Conservation (phyloP, 2,329 filamentous ascomycete species). For the Malbranchea zuffiana region DNA sequence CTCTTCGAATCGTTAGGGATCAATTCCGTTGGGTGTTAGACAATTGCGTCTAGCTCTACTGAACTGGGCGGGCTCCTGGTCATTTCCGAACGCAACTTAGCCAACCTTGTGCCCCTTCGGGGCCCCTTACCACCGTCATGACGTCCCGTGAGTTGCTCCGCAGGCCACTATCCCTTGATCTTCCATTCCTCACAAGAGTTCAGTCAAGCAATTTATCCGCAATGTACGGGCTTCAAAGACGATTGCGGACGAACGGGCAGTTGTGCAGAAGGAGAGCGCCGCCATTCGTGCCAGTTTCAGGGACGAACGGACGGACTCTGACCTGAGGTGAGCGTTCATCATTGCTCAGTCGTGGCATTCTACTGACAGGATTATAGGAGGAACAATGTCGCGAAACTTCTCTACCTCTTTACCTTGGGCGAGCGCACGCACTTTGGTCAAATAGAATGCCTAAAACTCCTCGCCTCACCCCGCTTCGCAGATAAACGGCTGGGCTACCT, state of each 20-base stretch:
- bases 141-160: conserved; percentile 43
- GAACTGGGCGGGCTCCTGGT: no score
- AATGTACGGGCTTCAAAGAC: conserved; percentile 98
- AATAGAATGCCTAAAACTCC: conserved; percentile 96
- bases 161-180: conserved; percentile 7
- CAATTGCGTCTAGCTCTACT: no score
- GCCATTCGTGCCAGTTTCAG: conserved; percentile 95
- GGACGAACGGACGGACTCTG: conserved; percentile 88
- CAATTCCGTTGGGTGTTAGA: no score
- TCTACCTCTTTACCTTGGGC: conserved; percentile 95
- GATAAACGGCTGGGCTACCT: conserved; percentile 94
- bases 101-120: conserved; percentile 27
- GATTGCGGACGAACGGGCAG: conserved; percentile 94
- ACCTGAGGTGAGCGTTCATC: conserved; percentile 57
- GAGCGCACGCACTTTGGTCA: conserved; percentile 98
- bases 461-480: conserved; percentile 92
- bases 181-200: conserved; percentile 20
- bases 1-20: no score
- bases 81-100: no score
- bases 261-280: conserved; percentile 98
- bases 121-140: conserved; percentile 45
- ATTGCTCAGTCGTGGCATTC: not conserved
- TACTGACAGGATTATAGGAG: conserved; percentile 46
- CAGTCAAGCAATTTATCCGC: conserved; percentile 99
- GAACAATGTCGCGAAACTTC: conserved; percentile 96